Conservation (phyloP, 2,329 filamentous ascomycete genomes). For the Aspergillus aculeatus region DNA sequence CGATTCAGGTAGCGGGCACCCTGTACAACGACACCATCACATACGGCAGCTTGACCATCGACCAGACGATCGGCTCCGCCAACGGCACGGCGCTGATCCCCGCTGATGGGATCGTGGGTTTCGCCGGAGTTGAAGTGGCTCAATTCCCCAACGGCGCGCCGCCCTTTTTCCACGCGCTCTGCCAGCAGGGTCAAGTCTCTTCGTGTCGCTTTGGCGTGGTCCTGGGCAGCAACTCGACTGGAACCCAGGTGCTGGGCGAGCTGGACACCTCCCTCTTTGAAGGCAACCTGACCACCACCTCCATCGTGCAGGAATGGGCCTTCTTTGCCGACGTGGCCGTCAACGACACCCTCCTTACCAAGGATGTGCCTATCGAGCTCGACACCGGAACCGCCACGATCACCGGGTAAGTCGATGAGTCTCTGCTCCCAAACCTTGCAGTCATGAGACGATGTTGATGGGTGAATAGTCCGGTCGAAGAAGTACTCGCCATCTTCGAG, state of each 20-base stretch:
- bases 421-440: no score
- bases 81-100: background rate
- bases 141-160: constrained; percentile 1
- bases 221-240: constrained; percentile 2
- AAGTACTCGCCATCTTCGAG: no score
- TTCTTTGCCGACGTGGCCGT: constrained; percentile 3
- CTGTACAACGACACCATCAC: background rate
- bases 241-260: background rate
- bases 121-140: constrained; percentile 1
- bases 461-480: no score
- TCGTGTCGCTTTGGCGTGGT: constrained; percentile 3
- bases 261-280: constrained; percentile 1
- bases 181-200: background rate
- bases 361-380: background rate
- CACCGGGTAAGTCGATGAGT: constrained; percentile 1
- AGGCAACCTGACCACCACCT: background rate
- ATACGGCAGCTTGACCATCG: background rate
- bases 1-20: background rate
- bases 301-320: constrained; percentile 2
- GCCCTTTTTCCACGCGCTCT: constrained; percentile 7
- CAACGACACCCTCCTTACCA: background rate
- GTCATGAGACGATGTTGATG: no score
- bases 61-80: constrained; percentile 1
- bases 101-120: constrained; percentile 1
- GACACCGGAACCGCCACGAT: constrained; percentile 5